Evolutionary conservation across 1,284 basidiomycete species (phyloP).

Genomic region (Rhizoctonia solani): DNA sequence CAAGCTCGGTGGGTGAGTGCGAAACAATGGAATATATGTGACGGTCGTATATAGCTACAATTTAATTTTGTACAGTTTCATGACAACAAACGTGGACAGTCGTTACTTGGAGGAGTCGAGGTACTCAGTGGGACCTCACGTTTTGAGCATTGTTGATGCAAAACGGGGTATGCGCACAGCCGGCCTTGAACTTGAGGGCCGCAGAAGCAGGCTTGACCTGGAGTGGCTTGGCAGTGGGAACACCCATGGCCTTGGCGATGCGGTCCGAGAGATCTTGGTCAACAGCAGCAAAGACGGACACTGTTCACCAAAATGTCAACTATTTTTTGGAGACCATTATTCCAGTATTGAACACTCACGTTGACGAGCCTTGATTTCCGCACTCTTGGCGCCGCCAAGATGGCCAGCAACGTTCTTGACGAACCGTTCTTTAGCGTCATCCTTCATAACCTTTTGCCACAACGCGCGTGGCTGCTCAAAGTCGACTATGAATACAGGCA

Average conservation of each 20-base stretch:
- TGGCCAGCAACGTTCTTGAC: constrained; percentile 79
- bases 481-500: constrained; percentile 68
- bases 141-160: constrained; percentile 10
- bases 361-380: constrained; percentile 68
- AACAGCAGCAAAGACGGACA: constrained; percentile 80
- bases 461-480: constrained; percentile 88
- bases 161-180: neutral
- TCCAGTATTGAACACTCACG: constrained; percentile 52
- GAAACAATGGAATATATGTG: too few species aligned
- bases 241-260: constrained; percentile 72
- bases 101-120: too few species aligned
- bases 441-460: constrained; percentile 77
- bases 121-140: too few species aligned
- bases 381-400: constrained; percentile 66
- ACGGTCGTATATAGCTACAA: too few species aligned
- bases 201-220: constrained; percentile 63
- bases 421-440: constrained; percentile 67
- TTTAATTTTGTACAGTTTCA: too few species aligned
- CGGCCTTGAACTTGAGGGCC: constrained; percentile 55
- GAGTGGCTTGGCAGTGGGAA: constrained; percentile 62
- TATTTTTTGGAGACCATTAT: neutral
- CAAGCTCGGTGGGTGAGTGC: too few species aligned
- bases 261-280: constrained; percentile 71
- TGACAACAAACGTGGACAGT: too few species aligned
- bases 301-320: constrained; percentile 46